Evolutionary conservation across 2,329 filamentous ascomycete species (phyloP).

Genomic region (Aschersonia sp.): DNA sequence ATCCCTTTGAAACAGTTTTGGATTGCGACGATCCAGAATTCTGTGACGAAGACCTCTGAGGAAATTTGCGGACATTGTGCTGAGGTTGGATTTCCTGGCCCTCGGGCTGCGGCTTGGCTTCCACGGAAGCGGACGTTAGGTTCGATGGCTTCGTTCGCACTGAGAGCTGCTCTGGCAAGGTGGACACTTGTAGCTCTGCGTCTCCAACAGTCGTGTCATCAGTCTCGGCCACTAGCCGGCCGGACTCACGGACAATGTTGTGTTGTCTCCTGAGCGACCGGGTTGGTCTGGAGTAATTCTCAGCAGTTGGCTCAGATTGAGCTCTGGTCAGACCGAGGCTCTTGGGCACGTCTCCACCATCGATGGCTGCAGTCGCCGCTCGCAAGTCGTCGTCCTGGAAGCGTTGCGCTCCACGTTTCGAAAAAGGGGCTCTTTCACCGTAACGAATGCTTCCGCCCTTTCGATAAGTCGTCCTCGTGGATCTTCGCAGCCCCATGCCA

Average conservation of each 20-base stretch:
- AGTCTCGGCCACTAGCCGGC: constrained; percentile 30
- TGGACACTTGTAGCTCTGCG: constrained; percentile 7
- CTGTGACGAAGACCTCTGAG: constrained; percentile 41
- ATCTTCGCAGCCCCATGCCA: constrained; percentile 70
- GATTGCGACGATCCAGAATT: constrained; percentile 22
- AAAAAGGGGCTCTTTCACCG: constrained; percentile 60
- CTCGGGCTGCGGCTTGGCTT: constrained; percentile 47
- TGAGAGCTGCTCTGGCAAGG: constrained; percentile 17
- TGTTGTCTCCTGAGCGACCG: constrained; percentile 28
- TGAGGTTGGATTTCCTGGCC: constrained; percentile 12
- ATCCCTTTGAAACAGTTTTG: constrained; percentile 5
- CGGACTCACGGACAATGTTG: constrained; percentile 30
- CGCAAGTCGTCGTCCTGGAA: constrained; percentile 41
- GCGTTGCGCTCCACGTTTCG: constrained; percentile 52
- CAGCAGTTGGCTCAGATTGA: constrained; percentile 52
- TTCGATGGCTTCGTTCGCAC: constrained; percentile 18
- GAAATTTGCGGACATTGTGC: constrained; percentile 21
- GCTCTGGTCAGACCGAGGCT: constrained; percentile 44
- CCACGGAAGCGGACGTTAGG: constrained; percentile 16
- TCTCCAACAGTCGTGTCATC: constrained; percentile 20
- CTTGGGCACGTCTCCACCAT: constrained; percentile 26
- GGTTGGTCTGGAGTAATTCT: constrained; percentile 48
- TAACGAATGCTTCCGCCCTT: constrained; percentile 71
- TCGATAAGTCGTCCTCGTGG: constrained; percentile 82
- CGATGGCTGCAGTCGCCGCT: constrained; percentile 14